These are phyloP conservation scores for Dactylonectria estremocensis DNA, from an alignment of 2,329 filamentous ascomycete genomes.

Conservation along the genomic window DNA sequence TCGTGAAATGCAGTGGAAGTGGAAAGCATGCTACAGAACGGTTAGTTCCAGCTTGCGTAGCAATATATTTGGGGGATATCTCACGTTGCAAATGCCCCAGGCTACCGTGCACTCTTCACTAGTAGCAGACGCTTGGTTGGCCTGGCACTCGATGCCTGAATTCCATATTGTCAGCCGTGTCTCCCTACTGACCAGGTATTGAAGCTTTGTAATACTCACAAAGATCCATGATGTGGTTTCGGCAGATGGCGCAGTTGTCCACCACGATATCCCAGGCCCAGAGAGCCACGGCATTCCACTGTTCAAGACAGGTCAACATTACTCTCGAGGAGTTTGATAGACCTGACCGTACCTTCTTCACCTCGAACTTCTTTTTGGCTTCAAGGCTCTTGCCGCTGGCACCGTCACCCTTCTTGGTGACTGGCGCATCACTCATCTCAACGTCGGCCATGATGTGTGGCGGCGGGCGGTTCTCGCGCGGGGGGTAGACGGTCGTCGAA, in stretches of 20 bases:
- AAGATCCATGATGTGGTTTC: slow-evolving; percentile 99
- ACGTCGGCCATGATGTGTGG: slow-evolving; percentile 84
- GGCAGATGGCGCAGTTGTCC: slow-evolving; percentile 99
- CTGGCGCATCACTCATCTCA: slow-evolving; percentile 92
- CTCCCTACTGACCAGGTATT: not conserved
- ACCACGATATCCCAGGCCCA: slow-evolving; percentile 99
- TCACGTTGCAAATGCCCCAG: slow-evolving; percentile 98
- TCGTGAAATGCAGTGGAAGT: slow-evolving; percentile 99
- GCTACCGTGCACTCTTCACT: slow-evolving; percentile 99
- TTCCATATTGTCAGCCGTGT: slow-evolving; percentile 31
- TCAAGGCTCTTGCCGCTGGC: slow-evolving; percentile 69
- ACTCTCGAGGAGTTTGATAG: not conserved
- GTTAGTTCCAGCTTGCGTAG: slow-evolving; percentile 52
- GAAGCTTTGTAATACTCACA: slow-evolving; percentile 70
- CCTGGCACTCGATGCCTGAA: slow-evolving; percentile 95
- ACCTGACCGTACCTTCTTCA: slow-evolving; percentile 88
- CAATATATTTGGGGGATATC: slow-evolving; percentile 50
- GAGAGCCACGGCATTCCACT: slow-evolving; percentile 99
- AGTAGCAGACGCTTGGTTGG: slow-evolving; percentile 96
- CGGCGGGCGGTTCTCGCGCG: slow-evolving; percentile 12
- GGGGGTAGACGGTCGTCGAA: slow-evolving; percentile 8
- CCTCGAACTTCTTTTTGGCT: slow-evolving; percentile 95
- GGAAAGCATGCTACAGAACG: slow-evolving; percentile 87
- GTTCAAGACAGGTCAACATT: slow-evolving; percentile 39
- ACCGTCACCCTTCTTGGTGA: slow-evolving; percentile 68